phyloP scores from a whole-genome alignment of 148 eudicot species.

The Nepenthes mirabilis region DNA sequence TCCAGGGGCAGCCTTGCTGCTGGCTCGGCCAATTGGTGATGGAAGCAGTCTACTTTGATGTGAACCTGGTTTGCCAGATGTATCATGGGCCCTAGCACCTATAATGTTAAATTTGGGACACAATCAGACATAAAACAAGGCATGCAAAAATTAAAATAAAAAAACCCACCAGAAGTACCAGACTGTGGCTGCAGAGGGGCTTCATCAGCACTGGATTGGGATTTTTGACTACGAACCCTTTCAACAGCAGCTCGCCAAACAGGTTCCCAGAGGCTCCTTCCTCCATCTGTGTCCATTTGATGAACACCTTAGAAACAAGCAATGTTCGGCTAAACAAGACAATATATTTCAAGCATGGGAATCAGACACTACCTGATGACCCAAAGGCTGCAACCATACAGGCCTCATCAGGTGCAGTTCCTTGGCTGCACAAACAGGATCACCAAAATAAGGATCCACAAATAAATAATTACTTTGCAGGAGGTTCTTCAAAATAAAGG shows the following conservation, averaged over 20 bases:
- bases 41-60: conserved; percentile 34
- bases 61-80: conserved; percentile 28
- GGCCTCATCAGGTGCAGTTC: conserved; percentile 82
- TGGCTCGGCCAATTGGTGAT: conserved; percentile 36
- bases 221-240: conserved; percentile 50
- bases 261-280: conserved; percentile 67
- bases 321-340: background rate
- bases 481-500: too few relatives aligned
- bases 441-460: too few relatives aligned
- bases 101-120: too few relatives aligned
- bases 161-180: too few relatives aligned
- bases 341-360: background rate
- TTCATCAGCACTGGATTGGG: conserved; percentile 25
- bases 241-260: conserved; percentile 69
- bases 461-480: too few relatives aligned
- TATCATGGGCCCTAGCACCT: conserved; percentile 23
- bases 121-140: too few relatives aligned
- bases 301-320: background rate
- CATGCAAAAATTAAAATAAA: too few relatives aligned
- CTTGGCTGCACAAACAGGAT: conserved; percentile 46
- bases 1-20: conserved; percentile 42
- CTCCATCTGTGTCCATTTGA: conserved; percentile 39
- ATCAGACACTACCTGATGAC: conserved; percentile 46
- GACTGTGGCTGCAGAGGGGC: conserved; percentile 41
- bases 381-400: conserved; percentile 96